Base-by-base conservation (phyloP, 192 early-diverging fungal genomes). In the Coemansia sp. region DNA sequence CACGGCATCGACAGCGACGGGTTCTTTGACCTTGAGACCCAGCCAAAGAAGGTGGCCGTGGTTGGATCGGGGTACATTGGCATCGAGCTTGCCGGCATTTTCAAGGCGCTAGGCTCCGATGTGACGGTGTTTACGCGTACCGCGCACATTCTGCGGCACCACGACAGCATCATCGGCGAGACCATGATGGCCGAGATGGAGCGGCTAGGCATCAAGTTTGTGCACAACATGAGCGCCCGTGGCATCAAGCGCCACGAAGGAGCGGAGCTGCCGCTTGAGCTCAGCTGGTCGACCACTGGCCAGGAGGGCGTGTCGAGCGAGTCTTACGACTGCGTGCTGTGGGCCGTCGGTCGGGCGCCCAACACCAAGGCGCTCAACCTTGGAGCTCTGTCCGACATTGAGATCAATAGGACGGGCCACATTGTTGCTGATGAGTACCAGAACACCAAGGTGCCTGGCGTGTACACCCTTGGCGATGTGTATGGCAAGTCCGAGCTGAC, bases 31-130 rank as follows among this genome's bases (percentile, higher is more conserved):
- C 84, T 99, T 39, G 89, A 94, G 63, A 62, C 90, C 31, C 87
- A 94, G 76, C 97, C 97, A 52, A 94, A 95, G 84, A 88, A 90
- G 74, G 92, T 96, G n/a, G 86, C 89, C 37, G 89, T 95, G 23
- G 87, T 92, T 23, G 93, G 93, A 26, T 91, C 93, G 9, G 94
- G 96, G 3, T 99, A 99, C 75, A 99, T 99, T 79, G 97, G 93
- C 63, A 81, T 99, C 53, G 97, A 99, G 73, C 82, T 99, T 10
- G 95, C 94, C 8, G 94, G 95, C 35, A 92, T 99, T 63, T 95
- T 98, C 80, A 77, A 91, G 61, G 80, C 89, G 36, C 85, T 97
- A n/a, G 97, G 97, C 52, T 77, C 91, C 2, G 82, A 95, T 26
- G 90, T 91, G 34, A 91, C 87, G 13, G 84, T 98, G 41, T 90